A percentile compares a stretch with the other conserved stretches of the same genome.
Conservation (phyloP, 768 basidiomycete genomes). For the Amanita fuliginea region DNA sequence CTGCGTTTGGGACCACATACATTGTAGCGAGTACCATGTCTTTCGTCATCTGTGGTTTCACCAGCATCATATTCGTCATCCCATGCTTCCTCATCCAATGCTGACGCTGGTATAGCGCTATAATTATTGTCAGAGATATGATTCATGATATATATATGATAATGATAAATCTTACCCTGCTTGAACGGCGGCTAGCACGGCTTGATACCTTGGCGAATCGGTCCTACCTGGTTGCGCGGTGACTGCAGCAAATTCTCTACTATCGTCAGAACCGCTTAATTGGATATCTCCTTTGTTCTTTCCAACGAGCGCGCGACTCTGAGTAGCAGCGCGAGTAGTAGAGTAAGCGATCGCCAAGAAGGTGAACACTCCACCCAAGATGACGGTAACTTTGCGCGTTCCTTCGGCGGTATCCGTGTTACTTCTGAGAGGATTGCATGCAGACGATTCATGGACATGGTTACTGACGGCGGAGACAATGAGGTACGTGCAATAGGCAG, state of each 20-base stretch:
- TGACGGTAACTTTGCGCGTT: constrained; percentile 76
- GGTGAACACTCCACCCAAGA: constrained; percentile 90
- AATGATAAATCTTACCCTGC: constrained; percentile 59
- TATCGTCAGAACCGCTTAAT: constrained; percentile 41
- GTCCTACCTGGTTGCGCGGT: constrained; percentile 76
- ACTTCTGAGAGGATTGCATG: constrained; percentile 83
- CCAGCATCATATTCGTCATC: constrained; percentile 68
- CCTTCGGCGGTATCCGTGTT: constrained; percentile 38
- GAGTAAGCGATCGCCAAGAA: constrained; percentile 98
- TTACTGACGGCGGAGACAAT: constrained; percentile 90
- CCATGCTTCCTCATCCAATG: constrained; percentile 62
- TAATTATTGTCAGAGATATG: neutral
- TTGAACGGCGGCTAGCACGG: constrained; percentile 89
- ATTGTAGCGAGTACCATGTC: constrained; percentile 89
- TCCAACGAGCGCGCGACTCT: constrained; percentile 83
- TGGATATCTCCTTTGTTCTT: constrained; percentile 57
- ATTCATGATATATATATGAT: neutral
- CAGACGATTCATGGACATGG: constrained; percentile 58
- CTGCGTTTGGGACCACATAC: constrained; percentile 30
- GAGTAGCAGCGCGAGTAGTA: constrained; percentile 91
- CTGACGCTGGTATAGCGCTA: constrained; percentile 90
- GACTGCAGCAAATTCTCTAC: constrained; percentile 67
- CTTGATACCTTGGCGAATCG: constrained; percentile 87
- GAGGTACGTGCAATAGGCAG: constrained; percentile 93
- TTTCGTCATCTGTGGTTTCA: constrained; percentile 85